Evolutionary conservation across 805 yeast genomes (phyloP).

Genomic region (Monosporozyma unispora): DNA sequence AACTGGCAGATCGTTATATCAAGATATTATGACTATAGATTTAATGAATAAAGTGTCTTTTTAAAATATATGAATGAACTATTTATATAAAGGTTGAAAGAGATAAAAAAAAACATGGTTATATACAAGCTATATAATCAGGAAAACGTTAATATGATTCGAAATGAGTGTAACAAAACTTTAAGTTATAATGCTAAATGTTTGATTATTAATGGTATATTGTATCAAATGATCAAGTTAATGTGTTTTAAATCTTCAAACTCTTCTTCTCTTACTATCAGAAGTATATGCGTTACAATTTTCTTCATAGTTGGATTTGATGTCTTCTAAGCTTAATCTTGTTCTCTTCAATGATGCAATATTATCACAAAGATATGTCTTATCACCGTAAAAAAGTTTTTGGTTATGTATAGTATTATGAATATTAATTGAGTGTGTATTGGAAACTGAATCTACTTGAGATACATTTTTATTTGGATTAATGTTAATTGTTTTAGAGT

Average conservation of each 20-base stretch:
- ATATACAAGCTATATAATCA: neutral
- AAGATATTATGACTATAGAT: neutral
- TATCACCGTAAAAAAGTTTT: neutral
- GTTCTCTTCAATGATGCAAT: neutral
- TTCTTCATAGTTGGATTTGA: neutral
- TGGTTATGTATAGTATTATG: neutral
- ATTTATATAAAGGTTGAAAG: neutral
- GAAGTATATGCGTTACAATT: neutral
- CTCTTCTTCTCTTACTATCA: neutral
- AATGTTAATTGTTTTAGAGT: neutral
- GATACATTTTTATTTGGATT: neutral
- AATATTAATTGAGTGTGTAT: neutral
- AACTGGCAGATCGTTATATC: neutral
- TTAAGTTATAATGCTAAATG: neutral
- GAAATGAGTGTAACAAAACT: neutral
- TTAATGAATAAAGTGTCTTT: neutral
- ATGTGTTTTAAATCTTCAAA: neutral
- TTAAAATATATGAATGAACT: neutral
- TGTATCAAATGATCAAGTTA: neutral
- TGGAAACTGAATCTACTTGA: neutral
- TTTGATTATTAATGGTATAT: neutral
- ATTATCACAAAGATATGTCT: neutral
- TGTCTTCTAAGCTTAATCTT: neutral
- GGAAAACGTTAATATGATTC: neutral
- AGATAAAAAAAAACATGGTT: neutral